Base-by-base conservation (phyloP, 2,329 filamentous ascomycete genomes). In the Bipolaris gigantea region DNA sequence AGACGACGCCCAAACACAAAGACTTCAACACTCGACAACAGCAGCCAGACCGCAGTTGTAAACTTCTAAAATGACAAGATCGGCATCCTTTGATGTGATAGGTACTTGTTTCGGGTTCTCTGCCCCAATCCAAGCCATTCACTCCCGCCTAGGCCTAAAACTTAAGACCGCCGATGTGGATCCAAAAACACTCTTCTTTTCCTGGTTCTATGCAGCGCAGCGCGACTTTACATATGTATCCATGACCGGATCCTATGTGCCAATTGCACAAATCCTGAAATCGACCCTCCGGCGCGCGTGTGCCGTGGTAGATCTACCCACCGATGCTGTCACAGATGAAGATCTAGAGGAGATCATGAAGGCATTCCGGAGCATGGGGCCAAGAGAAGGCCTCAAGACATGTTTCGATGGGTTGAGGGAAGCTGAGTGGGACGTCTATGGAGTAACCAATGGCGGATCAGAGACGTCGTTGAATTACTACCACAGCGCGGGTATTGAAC, bases 161-260 rank as follows among this genome's bases (percentile, higher is more conserved):
- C 61, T 66, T 9, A 35, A 41, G 30, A 52, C 60, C 30, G 50
- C 50, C 3, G 42, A 52, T 15, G 36, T 55, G 5, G 63, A 66
- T 38, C 50, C 63, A 6, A 67, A 64, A 16, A 61, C 64, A 0
- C 59, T 67, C 18, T 67, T 67, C 55, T 67, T 67, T 53, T 40
- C 57, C 13, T 67, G 64, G 64, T 67, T 67, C 55, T 67, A 67
- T 34, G 63, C 64, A 7, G 64, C 63, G 0, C 64, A 67, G 10
- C 63, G 64, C 21, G 64, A 67, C 55, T 67, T 67, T 33, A 67
- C 64, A 18, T 67, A 67, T 23, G 50, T 61, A 1, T 62, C 58
- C n/a, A 51, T 67, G 5, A 43, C 36, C 1, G 57, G 56, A 0
- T 46, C 57, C 2, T 67, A 67, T 50, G 59, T 52, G 32, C 64